Percentiles rank a stretch among this genome's conserved stretches.
Evolutionary conservation across 2,329 filamentous ascomycete species (phyloP).

Genomic region (Stagonosporopsis cucurbitacearum): DNA sequence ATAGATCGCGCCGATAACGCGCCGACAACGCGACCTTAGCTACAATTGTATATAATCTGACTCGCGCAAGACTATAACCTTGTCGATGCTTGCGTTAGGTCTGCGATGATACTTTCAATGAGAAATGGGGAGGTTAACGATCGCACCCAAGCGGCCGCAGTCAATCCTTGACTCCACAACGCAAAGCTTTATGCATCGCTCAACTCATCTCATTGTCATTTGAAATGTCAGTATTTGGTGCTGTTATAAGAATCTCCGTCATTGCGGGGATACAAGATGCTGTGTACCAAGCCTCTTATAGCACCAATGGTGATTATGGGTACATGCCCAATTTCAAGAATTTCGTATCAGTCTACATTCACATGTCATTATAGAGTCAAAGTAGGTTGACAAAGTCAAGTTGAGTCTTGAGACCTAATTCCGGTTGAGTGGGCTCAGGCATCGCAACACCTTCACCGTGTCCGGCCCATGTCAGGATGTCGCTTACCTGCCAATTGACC

Average conservation of each 20-base stretch:
- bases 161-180: neutral
- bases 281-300: too few species aligned
- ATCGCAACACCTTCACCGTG: neutral
- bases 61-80: too few species aligned
- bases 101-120: neutral
- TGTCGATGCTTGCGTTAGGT: neutral
- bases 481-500: neutral
- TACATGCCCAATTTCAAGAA: too few species aligned
- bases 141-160: neutral
- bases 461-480: neutral
- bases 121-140: neutral
- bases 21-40: neutral
- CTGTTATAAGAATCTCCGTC: too few species aligned
- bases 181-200: neutral
- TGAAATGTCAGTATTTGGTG: too few species aligned
- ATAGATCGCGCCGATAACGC: neutral
- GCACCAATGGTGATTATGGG: too few species aligned
- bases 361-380: too few species aligned
- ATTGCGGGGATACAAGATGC: too few species aligned
- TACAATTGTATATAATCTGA: neutral
- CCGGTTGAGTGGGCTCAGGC: neutral
- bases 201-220: too few species aligned
- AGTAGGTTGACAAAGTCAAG: too few species aligned
- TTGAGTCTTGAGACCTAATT: too few species aligned
- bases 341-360: too few species aligned